phyloP scores from a whole-genome alignment of 495 filamentous ascomycete species.

The Evernia prunastri region DNA sequence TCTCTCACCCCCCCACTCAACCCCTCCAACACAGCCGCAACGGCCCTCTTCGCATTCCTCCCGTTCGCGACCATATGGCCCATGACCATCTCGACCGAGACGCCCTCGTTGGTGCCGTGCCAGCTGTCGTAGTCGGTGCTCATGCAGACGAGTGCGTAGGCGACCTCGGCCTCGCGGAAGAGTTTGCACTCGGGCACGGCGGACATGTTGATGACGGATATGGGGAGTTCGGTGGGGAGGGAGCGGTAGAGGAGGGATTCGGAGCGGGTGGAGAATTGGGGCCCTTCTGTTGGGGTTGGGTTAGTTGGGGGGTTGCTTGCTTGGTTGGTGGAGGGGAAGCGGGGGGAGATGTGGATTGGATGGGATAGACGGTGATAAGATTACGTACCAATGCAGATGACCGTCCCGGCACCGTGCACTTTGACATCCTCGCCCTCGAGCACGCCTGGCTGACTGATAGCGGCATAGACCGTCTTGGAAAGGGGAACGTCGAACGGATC shows the following conservation, averaged over 20 bases:
- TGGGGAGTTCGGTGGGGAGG: constrained; percentile 57
- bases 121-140: constrained; percentile 98
- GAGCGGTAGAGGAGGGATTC: constrained; percentile 90
- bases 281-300: constrained; percentile 58
- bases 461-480: constrained; percentile 56
- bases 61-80: constrained; percentile 90
- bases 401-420: constrained; percentile 68
- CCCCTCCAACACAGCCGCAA: constrained; percentile 82
- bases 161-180: constrained; percentile 90
- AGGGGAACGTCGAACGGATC: constrained; percentile 86
- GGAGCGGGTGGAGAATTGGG: constrained; percentile 94
- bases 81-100: constrained; percentile 97
- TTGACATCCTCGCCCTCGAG: constrained; percentile 71
- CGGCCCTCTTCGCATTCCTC: constrained; percentile 74
- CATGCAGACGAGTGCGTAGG: constrained; percentile 99
- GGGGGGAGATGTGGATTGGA: neutral
- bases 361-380: neutral
- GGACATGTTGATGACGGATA: constrained; percentile 91
- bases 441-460: constrained; percentile 41
- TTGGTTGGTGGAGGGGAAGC: neutral
- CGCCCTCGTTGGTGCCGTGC: constrained; percentile 62
- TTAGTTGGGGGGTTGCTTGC: neutral
- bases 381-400: constrained; percentile 80
- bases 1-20: constrained; percentile 63
- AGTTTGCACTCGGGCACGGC: constrained; percentile 94